A percentile compares a stretch with the other conserved stretches of the same genome.
Evolutionary conservation across 345 rosid genomes (phyloP).

Genomic region (Eutrema japonicum): DNA sequence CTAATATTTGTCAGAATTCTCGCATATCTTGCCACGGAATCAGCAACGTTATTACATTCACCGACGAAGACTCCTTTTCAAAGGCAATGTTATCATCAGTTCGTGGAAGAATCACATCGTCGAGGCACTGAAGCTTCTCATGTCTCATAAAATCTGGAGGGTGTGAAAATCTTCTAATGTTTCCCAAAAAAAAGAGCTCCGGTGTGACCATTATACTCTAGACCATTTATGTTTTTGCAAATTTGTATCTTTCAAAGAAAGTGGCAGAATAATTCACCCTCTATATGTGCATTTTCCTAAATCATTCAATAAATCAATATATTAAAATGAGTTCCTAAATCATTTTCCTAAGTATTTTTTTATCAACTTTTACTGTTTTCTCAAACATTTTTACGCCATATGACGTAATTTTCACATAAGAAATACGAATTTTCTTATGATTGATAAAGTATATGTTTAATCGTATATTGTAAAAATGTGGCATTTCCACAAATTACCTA

Average conservation of each 20-base stretch:
- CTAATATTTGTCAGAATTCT: constrained; percentile 45
- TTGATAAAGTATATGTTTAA: too few species aligned
- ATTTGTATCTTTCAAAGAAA: constrained; percentile 1
- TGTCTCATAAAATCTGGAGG: not conserved
- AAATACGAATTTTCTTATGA: too few species aligned
- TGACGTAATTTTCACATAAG: not conserved
- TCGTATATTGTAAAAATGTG: too few species aligned
- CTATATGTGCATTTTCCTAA: constrained; percentile 7
- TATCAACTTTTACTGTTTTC: not conserved
- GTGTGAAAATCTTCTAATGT: constrained; percentile 12
- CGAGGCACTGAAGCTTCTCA: constrained; percentile 27
- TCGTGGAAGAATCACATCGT: constrained; percentile 18
- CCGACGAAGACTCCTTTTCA: not conserved
- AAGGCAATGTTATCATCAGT: constrained; percentile 18
- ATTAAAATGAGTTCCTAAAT: not conserved
- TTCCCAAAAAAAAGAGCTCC: not conserved
- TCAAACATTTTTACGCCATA: not conserved
- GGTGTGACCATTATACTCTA: not conserved
- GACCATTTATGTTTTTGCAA: constrained; percentile 8
- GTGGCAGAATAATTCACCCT: not conserved
- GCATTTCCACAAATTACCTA: too few species aligned
- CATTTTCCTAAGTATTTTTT: not conserved
- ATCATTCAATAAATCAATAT: not conserved
- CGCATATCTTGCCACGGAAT: constrained; percentile 46
- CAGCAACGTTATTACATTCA: constrained; percentile 34